These are phyloP conservation scores for Penicillium brevicompactum DNA, from an alignment of 2,329 filamentous ascomycete species.

Conservation along the genomic window DNA sequence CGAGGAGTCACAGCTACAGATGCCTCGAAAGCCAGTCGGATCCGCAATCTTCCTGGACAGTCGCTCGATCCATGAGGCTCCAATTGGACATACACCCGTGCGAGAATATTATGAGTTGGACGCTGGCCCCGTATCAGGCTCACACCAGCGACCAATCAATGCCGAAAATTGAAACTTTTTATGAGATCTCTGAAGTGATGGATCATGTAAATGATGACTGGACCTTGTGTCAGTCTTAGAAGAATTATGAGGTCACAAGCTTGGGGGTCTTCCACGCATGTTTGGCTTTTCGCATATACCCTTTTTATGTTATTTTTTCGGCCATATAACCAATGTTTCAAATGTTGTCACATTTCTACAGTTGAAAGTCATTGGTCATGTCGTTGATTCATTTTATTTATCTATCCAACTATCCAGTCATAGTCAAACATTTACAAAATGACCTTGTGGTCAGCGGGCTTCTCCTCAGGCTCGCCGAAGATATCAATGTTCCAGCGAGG, in stretches of 20 bases:
- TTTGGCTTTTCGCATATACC: too few relatives aligned
- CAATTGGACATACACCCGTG: constrained; percentile 10
- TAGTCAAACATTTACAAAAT: constrained; percentile 30
- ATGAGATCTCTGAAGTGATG: neutral
- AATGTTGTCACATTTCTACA: neutral
- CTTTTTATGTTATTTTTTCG: neutral
- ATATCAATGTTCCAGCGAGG: constrained; percentile 61
- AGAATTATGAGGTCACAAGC: too few relatives aligned
- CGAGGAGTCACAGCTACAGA: neutral
- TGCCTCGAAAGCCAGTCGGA: constrained; percentile 19
- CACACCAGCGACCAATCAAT: constrained; percentile 23
- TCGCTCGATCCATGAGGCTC: constrained; percentile 19
- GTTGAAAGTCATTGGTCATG: neutral
- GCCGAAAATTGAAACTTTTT: neutral
- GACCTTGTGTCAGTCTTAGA: too few relatives aligned
- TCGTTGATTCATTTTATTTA: constrained; percentile 18
- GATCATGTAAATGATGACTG: neutral
- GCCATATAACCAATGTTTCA: neutral
- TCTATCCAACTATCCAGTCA: constrained; percentile 7
- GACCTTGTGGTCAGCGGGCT: constrained; percentile 52
- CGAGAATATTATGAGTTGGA: constrained; percentile 21
- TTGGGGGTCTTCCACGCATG: too few relatives aligned
- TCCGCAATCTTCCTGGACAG: constrained; percentile 16
- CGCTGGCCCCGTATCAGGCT: constrained; percentile 16
- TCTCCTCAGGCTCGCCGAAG: constrained; percentile 58